Conservation (phyloP, 768 basidiomycete genomes). For the Kwoniella mangroviensis region DNA sequence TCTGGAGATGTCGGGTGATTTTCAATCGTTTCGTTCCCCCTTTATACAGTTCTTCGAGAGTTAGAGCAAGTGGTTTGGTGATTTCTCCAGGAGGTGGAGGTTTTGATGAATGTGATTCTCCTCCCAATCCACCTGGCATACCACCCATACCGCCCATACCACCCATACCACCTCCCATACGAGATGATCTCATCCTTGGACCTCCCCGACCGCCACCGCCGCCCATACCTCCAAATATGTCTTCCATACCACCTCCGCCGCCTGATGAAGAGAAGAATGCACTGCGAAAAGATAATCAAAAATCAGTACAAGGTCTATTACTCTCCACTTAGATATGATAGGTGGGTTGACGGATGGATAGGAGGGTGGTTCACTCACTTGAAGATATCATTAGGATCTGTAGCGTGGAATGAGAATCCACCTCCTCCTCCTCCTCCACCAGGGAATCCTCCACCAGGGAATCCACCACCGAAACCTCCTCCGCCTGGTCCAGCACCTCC, state of each 20-base stretch:
- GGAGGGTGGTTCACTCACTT: too few species aligned
- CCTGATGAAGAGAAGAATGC: constrained; percentile 52
- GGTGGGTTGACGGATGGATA: too few species aligned
- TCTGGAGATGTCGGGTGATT: constrained; percentile 73
- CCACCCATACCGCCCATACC: constrained; percentile 43
- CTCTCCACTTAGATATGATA: too few species aligned
- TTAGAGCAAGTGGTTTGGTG: constrained; percentile 78
- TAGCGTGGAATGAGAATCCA: constrained; percentile 69
- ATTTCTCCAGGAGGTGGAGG: constrained; percentile 63
- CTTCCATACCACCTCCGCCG: constrained; percentile 62
- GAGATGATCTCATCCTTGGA: constrained; percentile 40
- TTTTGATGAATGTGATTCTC: constrained; percentile 59
- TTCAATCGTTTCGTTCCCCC: constrained; percentile 88
- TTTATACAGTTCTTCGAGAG: constrained; percentile 81
- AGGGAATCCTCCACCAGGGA: constrained; percentile 46
- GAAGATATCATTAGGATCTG: constrained; percentile 86
- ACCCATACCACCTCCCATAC: constrained; percentile 56
- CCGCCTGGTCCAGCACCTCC: constrained; percentile 61
- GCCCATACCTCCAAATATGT: constrained; percentile 49
- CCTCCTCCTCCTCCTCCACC: constrained; percentile 55
- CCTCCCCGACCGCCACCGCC: constrained; percentile 45
- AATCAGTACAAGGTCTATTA: constrained; percentile 1
- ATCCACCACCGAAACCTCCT: constrained; percentile 59
- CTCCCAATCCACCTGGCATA: constrained; percentile 51
- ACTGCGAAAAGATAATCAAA: constrained; percentile 23